Base-by-base conservation (phyloP, 352 stramenopile species). In the Globisporangium echinulatum region DNA sequence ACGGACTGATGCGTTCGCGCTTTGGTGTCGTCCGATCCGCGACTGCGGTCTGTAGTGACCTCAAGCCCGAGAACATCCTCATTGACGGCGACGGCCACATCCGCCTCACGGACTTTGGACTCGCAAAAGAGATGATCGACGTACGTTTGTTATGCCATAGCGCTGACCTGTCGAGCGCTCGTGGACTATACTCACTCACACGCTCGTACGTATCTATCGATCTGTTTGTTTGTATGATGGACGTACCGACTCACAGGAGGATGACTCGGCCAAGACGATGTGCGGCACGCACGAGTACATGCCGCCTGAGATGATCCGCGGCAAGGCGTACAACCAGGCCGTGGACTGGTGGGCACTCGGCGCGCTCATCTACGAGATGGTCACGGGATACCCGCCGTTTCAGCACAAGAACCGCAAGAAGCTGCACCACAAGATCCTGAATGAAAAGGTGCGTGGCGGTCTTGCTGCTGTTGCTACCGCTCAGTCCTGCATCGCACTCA, bases 201-300 rank as follows among this genome's bases (percentile, higher is more conserved):
- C 19, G 19, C 19, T 25, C 19, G 19, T 47, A 5, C n/a, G 42
- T 11, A 7, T 44, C 40, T 44, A 44, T 44, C 40, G 10, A 7
- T 44, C 40, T 44, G 0, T 44, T 2, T 1, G 7, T 44, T 13
- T 44, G 10, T 44, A 54, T 64, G 19, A 25, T 25, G 19, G 19
- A 25, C 19, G 19, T 25, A 25, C 19, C 19, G 19, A 25, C 19
- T 25, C 19, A 25, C 19, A 87, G 75, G 74, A 91, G 55, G 79
- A 79, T 38, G 77, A 87, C 59, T 89, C 81, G 58, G 79, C 83
- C 15, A 90, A 79, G 60, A 93, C 83, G 38, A 87, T 93, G 74
- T 93, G 83, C 56, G 83, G 83, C 61, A 93, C 83, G 5, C 87
- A 93, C 48, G 81, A 94, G 61, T 94, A 94, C 59, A 94, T 94